Evolutionary conservation across 805 yeast genomes (phyloP).

Genomic region (Vanderwaltozyma polyspora): DNA sequence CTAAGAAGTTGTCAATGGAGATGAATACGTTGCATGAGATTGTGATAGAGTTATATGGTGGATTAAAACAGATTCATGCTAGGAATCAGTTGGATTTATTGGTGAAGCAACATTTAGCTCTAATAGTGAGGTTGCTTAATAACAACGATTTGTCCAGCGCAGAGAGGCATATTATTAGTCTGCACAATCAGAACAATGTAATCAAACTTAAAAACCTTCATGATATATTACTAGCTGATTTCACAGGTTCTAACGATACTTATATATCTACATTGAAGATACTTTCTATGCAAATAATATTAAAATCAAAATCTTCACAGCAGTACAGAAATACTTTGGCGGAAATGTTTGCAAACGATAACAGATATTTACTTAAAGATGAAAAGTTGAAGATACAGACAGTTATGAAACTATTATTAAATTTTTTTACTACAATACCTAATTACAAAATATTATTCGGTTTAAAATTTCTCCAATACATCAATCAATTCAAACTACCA

Average conservation of each 20-base stretch:
- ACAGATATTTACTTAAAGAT: conserved; percentile 7
- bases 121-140: conserved; percentile 16
- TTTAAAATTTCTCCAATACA: conserved; percentile 23
- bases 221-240: conserved; percentile 18
- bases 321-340: conserved; percentile 9
- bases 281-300: conserved; percentile 19
- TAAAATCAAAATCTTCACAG: conserved; percentile 10
- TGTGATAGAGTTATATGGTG: too few relatives aligned
- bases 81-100: too few relatives aligned
- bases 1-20: too few relatives aligned
- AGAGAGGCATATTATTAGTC: conserved; percentile 9
- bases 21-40: too few relatives aligned
- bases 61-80: too few relatives aligned
- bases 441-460: conserved; percentile 18
- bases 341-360: conserved; percentile 16
- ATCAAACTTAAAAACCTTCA: conserved; percentile 7
- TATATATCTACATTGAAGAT: conserved; percentile 22
- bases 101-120: conserved; percentile 15
- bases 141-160: conserved; percentile 6
- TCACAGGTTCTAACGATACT: conserved; percentile 9
- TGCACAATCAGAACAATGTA: conserved; percentile 17
- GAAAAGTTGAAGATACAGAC: conserved; percentile 13
- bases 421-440: conserved; percentile 15
- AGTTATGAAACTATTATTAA: conserved; percentile 17
- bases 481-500: conserved; percentile 14